Evolutionary conservation across 2,329 filamentous ascomycete species (phyloP).

Genomic region (Cordyceps pruinosa): DNA sequence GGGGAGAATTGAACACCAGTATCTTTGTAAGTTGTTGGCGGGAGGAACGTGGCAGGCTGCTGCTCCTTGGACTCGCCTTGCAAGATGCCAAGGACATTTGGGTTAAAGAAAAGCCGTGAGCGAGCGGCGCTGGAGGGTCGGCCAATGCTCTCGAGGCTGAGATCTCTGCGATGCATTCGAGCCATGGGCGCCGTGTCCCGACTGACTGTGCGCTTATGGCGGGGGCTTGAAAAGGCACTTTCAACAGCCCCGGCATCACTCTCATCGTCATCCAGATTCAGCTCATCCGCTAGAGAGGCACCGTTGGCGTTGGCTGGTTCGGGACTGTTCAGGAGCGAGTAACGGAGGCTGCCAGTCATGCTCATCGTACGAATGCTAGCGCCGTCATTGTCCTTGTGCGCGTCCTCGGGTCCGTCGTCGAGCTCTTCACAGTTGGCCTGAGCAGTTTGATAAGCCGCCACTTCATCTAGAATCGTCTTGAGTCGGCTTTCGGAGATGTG

Average conservation of each 20-base stretch:
- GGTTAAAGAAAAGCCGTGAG: conserved; percentile 46
- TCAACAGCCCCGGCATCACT: conserved; percentile 66
- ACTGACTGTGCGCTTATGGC: conserved; percentile 48
- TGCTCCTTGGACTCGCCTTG: conserved; percentile 48
- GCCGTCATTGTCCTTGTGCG: conserved; percentile 59
- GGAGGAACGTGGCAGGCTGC: conserved; percentile 21
- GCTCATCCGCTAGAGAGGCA: conserved; percentile 80
- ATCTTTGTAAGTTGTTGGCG: conserved; percentile 54
- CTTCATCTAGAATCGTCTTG: conserved; percentile 77
- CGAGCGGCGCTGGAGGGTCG: conserved; percentile 48
- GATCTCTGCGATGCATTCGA: conserved; percentile 46
- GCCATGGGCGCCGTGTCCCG: conserved; percentile 45
- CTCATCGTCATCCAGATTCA: conserved; percentile 80
- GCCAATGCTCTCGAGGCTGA: conserved; percentile 52
- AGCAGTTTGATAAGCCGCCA: conserved; percentile 61
- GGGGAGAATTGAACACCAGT: conserved; percentile 76
- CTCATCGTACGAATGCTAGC: conserved; percentile 67
- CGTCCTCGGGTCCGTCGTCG: conserved; percentile 56
- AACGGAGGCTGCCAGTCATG: conserved; percentile 64
- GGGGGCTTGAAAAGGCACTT: conserved; percentile 47
- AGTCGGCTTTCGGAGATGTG: conserved; percentile 86
- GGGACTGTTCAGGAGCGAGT: conserved; percentile 59
- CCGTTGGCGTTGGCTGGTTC: conserved; percentile 54
- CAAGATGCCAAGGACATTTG: conserved; percentile 47
- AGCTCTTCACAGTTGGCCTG: conserved; percentile 36